phyloP scores from a whole-genome alignment of 352 stramenopile species.

The Aphanomyces euteiches region DNA sequence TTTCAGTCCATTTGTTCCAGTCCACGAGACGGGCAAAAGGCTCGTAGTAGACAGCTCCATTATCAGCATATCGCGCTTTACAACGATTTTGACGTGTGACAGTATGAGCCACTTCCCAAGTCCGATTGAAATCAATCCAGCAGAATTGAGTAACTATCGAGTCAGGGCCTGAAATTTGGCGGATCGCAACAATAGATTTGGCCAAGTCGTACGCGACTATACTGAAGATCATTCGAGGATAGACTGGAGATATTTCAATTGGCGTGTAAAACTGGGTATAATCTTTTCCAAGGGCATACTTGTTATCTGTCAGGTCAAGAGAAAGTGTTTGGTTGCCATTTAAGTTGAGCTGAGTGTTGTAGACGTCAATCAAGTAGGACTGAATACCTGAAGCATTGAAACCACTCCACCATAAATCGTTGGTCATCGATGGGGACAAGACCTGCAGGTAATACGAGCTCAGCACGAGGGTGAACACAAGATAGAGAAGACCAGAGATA shows the following conservation, averaged over 20 bases:
- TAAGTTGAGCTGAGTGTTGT: conserved; percentile 8
- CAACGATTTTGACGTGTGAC: conserved; percentile 5
- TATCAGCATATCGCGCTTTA: not conserved
- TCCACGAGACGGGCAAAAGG: not conserved
- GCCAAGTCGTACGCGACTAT: not conserved
- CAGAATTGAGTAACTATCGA: conserved; percentile 7
- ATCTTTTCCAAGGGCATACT: not conserved
- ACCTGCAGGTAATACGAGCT: not conserved
- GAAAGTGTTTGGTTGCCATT: not conserved
- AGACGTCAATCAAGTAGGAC: conserved; percentile 24
- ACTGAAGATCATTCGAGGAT: not conserved
- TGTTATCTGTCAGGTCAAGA: not conserved
- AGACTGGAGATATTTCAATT: not conserved
- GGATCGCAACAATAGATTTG: not conserved
- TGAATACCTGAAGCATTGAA: conserved; percentile 12
- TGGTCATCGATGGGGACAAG: not conserved
- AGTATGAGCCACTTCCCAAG: conserved; percentile 26
- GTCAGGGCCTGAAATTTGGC: not conserved
- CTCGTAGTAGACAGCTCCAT: conserved; percentile 19
- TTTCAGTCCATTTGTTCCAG: not conserved
- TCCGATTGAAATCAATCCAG: conserved; percentile 22
- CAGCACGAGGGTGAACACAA: conserved; percentile 1
- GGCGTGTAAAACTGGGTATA: conserved; percentile 8
- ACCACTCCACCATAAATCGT: conserved; percentile 18
- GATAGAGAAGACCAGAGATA: not conserved